Evolutionary conservation across 2,329 filamentous ascomycete genomes (phyloP).

Genomic region (Canariomyces notabilis): DNA sequence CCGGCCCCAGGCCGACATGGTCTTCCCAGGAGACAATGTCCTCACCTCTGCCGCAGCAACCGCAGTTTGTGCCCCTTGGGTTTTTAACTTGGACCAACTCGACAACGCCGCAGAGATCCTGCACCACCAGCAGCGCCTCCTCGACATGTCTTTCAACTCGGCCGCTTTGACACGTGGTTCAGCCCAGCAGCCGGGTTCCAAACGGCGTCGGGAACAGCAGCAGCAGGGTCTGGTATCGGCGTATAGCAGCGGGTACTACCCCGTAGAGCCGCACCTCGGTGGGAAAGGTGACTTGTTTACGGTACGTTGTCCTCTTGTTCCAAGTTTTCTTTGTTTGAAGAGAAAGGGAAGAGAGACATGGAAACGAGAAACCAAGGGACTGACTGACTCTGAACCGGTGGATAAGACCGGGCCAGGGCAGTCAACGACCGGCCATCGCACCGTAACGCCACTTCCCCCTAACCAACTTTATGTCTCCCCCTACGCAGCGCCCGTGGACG

Average conservation of each 20-base stretch:
- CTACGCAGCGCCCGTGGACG: neutral
- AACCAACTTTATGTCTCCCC: conserved; percentile 6
- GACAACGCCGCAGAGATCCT: conserved; percentile 6
- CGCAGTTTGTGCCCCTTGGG: conserved; percentile 3
- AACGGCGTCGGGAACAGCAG: neutral
- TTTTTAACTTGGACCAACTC: conserved; percentile 9
- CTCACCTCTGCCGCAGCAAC: conserved; percentile 5
- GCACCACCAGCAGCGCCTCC: conserved; percentile 5
- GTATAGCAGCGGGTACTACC: neutral
- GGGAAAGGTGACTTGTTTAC: neutral
- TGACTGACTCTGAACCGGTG: neutral
- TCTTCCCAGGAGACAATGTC: conserved; percentile 8
- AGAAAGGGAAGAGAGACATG: neutral
- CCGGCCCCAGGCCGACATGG: conserved; percentile 9
- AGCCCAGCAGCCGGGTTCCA: conserved; percentile 1
- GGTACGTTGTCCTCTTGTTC: conserved; percentile 1
- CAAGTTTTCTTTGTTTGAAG: conserved; percentile 1
- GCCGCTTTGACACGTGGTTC: conserved; percentile 4
- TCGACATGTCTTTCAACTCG: conserved; percentile 14
- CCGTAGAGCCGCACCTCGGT: neutral
- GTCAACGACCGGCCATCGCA: neutral
- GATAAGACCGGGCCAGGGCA: conserved; percentile 1
- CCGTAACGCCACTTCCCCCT: conserved; percentile 1
- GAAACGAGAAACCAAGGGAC: too few relatives aligned
- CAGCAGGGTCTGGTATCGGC: neutral